Evolutionary conservation across 1,284 basidiomycete species (phyloP), one percentile per base, ranked within the genome.

Genomic region (Mycosarcoma mackinlayi): DNA sequence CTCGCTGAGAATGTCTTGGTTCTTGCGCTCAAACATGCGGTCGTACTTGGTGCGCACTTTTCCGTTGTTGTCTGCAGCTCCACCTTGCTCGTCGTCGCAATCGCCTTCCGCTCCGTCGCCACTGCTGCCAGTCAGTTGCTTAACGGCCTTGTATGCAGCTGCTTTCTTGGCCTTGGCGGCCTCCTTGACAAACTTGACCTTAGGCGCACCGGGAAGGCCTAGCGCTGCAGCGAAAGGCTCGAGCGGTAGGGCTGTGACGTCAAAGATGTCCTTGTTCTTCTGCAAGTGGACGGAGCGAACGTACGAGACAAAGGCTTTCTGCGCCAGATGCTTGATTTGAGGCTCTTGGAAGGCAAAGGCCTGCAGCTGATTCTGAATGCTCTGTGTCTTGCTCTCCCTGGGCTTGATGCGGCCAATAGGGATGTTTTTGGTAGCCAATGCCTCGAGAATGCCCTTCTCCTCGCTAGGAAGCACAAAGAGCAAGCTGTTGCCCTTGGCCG

Each of bases 291-390:
- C 86, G 0, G 94, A 96, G 19, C 93, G 91, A 73, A 98, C 87
- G 83, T 99, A 98, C 5, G 94, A 96, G 18, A 98, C 91, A 81
- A 98, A 97, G 0, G 95, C 92, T 92, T 97, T 81, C 83, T 98
- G 95, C 7, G 91, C 96, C 7, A 98, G 88, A 81, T 98, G 96
- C 84, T 98, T 99, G 84, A 98, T 91, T 83, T 98, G 93, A 0
- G 94, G 92, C 65, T 96, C 94, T 84, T 94, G 90, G 86, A 98
- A 98, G 2, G 92, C 91, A 50, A 97, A 88, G 50, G 89, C 92
- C 84, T 98, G 96, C 55, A 98, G 86, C 83, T 94, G 91, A 77
- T 92, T 92, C 78, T 90, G 87, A 62, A 97, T 90, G 75, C 87
- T 89, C 79, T 92, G 89, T 54, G 92, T 91, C 85, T 93, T 96